These are phyloP conservation scores for Aspergillus quadrilineatus DNA, from an alignment of 2,329 filamentous ascomycete genomes.

Conservation along the genomic window DNA sequence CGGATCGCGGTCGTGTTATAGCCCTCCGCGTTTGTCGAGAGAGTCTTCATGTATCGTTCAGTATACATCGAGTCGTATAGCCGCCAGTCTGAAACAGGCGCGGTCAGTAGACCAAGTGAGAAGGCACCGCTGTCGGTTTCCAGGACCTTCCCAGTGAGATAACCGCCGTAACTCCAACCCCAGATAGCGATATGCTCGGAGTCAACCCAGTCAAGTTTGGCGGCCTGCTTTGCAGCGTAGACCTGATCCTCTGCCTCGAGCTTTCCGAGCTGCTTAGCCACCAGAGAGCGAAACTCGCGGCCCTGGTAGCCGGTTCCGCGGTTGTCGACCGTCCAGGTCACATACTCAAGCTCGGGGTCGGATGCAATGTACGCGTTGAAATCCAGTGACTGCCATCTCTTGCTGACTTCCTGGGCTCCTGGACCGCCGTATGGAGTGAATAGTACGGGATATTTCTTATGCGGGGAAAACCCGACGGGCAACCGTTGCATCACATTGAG, in stretches of 20 bases:
- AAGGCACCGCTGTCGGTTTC: slow-evolving; percentile 63
- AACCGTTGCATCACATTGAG: slow-evolving; percentile 66
- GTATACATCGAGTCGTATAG: slow-evolving; percentile 73
- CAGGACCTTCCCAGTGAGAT: slow-evolving; percentile 64
- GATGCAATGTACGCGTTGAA: slow-evolving; percentile 66
- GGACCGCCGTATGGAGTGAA: slow-evolving; percentile 70
- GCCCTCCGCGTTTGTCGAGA: slow-evolving; percentile 55
- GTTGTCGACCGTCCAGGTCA: slow-evolving; percentile 67
- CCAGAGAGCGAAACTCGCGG: slow-evolving; percentile 59
- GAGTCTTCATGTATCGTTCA: slow-evolving; percentile 70
- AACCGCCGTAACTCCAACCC: slow-evolving; percentile 69
- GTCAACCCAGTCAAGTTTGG: slow-evolving; percentile 56
- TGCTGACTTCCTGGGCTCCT: slow-evolving; percentile 60
- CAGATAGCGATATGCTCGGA: slow-evolving; percentile 62
- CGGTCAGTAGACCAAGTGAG: slow-evolving; percentile 62
- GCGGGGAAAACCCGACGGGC: slow-evolving; percentile 62
- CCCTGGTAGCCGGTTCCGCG: slow-evolving; percentile 66
- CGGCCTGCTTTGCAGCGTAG: slow-evolving; percentile 61
- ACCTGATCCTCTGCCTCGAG: slow-evolving; percentile 67
- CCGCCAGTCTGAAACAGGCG: slow-evolving; percentile 67
- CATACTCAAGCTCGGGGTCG: slow-evolving; percentile 66
- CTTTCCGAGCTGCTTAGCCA: slow-evolving; percentile 60
- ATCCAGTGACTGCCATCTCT: slow-evolving; percentile 55
- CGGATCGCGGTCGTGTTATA: slow-evolving; percentile 63
- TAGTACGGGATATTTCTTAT: slow-evolving; percentile 64